Evolutionary conservation across 768 basidiomycete genomes (phyloP).

Genomic region (Lactarius pseudohatsudake): DNA sequence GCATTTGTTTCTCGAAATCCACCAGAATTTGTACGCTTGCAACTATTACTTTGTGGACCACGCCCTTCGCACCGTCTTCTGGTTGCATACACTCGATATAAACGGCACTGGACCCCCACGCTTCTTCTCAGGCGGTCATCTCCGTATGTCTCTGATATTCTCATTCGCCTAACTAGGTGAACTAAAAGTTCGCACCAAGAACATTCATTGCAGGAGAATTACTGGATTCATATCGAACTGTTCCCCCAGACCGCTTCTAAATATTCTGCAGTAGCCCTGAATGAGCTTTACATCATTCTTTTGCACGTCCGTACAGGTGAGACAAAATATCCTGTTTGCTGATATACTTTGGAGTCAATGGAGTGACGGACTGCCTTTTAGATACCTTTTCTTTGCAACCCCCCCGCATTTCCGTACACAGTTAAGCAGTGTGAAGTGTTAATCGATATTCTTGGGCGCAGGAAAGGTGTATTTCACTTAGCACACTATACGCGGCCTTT

Average conservation of each 20-base stretch:
- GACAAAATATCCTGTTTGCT: not conserved
- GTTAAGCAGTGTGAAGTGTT: not conserved
- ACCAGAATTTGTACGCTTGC: not conserved
- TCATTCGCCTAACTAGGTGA: too few species aligned
- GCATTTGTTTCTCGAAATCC: not conserved
- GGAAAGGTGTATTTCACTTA: not conserved
- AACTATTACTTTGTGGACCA: not conserved
- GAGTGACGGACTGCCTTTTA: not conserved
- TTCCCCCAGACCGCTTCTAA: not conserved
- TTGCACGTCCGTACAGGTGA: not conserved
- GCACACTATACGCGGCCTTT: not conserved
- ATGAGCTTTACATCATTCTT: not conserved
- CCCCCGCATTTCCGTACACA: not conserved
- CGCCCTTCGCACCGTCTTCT: not conserved
- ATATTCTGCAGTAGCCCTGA: not conserved
- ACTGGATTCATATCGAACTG: not conserved
- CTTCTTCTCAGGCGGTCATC: not conserved
- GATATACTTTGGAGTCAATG: not conserved
- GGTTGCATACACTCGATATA: not conserved
- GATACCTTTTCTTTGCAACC: not conserved
- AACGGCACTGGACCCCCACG: not conserved
- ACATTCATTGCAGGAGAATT: not conserved
- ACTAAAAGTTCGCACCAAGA: not conserved
- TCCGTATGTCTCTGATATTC: not conserved
- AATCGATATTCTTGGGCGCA: not conserved